Evolutionary conservation across 495 filamentous ascomycete species (phyloP).

Genomic region (Podospora pseudoanserina): DNA sequence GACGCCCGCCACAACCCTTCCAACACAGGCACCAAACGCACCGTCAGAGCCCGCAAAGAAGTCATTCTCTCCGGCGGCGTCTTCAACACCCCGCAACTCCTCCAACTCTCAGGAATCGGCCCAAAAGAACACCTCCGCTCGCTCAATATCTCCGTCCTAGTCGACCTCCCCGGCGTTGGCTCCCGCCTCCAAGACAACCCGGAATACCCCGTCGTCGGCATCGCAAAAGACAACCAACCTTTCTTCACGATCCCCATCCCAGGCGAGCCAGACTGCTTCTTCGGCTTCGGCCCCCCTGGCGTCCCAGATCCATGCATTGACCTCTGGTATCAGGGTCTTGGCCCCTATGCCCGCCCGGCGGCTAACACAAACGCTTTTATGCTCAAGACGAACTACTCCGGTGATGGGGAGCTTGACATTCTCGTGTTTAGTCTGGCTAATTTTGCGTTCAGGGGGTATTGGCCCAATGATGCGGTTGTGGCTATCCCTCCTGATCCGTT

Average conservation of each 20-base stretch:
- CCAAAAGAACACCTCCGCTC: background rate
- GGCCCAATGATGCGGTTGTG: slow-evolving; percentile 29
- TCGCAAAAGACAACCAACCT: slow-evolving; percentile 4
- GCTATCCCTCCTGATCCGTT: slow-evolving; percentile 15
- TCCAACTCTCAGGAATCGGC: slow-evolving; percentile 41
- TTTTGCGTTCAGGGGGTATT: slow-evolving; percentile 24
- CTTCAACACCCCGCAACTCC: slow-evolving; percentile 44
- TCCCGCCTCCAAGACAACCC: slow-evolving; percentile 60
- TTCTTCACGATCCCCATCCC: slow-evolving; percentile 10
- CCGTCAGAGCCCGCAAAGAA: slow-evolving; percentile 29
- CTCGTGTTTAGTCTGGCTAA: slow-evolving; percentile 35
- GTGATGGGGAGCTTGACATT: slow-evolving; percentile 20
- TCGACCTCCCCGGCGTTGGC: slow-evolving; percentile 55
- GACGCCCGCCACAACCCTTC: slow-evolving; percentile 38
- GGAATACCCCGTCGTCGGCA: slow-evolving; percentile 41
- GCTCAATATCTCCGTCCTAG: slow-evolving; percentile 43
- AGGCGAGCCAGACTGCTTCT: slow-evolving; percentile 19
- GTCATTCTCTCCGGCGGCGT: slow-evolving; percentile 41
- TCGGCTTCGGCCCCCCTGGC: slow-evolving; percentile 15
- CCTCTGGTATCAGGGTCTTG: slow-evolving; percentile 11
- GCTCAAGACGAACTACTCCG: slow-evolving; percentile 10
- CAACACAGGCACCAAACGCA: slow-evolving; percentile 5
- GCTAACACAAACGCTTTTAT: slow-evolving; percentile 21
- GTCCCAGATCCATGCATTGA: slow-evolving; percentile 20
- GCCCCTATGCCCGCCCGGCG: slow-evolving; percentile 18